Evolutionary conservation across 106 monocot genomes (phyloP).

Genomic region (Amphibolis antarctica): DNA sequence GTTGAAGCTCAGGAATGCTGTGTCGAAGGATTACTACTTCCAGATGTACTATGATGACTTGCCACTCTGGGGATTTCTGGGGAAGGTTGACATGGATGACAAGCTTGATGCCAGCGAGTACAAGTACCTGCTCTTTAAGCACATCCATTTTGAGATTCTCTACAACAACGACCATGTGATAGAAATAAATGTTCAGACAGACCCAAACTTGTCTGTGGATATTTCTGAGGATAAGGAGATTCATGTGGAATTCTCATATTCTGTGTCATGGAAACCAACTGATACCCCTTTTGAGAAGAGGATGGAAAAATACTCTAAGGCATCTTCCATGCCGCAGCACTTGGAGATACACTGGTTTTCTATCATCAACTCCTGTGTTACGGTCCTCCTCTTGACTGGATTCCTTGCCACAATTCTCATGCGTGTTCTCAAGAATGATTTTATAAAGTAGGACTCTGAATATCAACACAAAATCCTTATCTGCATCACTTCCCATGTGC

Average conservation of each 20-base stretch:
- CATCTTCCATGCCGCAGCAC: slow-evolving; percentile 11
- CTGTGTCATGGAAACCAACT: slow-evolving; percentile 15
- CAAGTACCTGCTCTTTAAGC: slow-evolving; percentile 14
- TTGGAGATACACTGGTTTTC: slow-evolving; percentile 30
- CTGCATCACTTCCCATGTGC: neutral
- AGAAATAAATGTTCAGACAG: slow-evolving; percentile 12
- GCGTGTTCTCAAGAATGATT: slow-evolving; percentile 24
- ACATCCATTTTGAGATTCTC: slow-evolving; percentile 20
- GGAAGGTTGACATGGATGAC: slow-evolving; percentile 13
- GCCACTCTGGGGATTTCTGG: slow-evolving; percentile 21
- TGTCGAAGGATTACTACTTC: slow-evolving; percentile 21
- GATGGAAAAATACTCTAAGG: slow-evolving; percentile 18
- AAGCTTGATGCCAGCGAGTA: neutral
- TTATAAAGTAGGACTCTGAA: slow-evolving; percentile 10
- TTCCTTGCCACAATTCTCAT: slow-evolving; percentile 20
- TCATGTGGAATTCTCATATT: slow-evolving; percentile 17
- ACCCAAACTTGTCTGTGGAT: slow-evolving; percentile 14
- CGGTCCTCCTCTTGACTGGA: slow-evolving; percentile 13
- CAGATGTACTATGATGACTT: slow-evolving; percentile 27
- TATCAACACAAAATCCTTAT: neutral
- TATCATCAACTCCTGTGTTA: slow-evolving; percentile 18
- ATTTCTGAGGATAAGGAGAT: slow-evolving; percentile 14
- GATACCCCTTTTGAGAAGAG: slow-evolving; percentile 15
- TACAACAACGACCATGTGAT: slow-evolving; percentile 22
- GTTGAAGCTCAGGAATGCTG: slow-evolving; percentile 11